Conservation (phyloP, 1,139 yeast species). For the Yarrowia galli region DNA sequence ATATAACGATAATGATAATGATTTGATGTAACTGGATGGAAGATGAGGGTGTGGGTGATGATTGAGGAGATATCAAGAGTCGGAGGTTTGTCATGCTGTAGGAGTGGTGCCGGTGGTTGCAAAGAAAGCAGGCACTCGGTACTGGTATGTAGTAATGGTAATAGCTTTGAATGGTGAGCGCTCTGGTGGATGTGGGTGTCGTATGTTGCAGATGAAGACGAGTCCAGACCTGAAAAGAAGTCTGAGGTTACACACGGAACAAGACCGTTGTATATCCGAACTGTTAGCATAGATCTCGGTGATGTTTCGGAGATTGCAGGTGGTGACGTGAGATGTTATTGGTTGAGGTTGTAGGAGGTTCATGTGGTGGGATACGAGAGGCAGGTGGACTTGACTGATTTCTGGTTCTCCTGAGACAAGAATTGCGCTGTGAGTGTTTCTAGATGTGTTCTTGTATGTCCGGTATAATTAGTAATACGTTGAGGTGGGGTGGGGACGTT, state of each 20-base stretch:
- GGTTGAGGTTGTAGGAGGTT: too few relatives aligned
- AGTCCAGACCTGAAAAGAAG: neutral
- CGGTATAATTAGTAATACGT: too few relatives aligned
- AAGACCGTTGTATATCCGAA: neutral
- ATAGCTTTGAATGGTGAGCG: neutral
- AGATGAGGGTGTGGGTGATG: neutral
- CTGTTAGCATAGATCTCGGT: neutral
- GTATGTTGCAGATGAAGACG: neutral
- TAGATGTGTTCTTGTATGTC: too few relatives aligned
- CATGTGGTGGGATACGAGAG: too few relatives aligned
- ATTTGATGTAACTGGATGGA: slow-evolving; percentile 15
- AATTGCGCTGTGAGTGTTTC: too few relatives aligned
- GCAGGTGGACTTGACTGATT: too few relatives aligned
- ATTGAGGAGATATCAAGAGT: neutral
- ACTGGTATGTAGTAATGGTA: neutral
- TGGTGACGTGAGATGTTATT: neutral
- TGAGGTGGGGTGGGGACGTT: too few relatives aligned
- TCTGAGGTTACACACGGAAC: neutral
- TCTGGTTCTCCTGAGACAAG: too few relatives aligned
- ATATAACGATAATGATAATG: slow-evolving; percentile 38
- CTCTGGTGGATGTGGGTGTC: neutral
- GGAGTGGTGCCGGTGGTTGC: too few relatives aligned
- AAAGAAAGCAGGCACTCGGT: too few relatives aligned
- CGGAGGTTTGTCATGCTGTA: neutral
- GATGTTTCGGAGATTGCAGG: slow-evolving; percentile 11